Base-by-base conservation (phyloP, 176 grass and related monocot species). In the Olyra latifolia region DNA sequence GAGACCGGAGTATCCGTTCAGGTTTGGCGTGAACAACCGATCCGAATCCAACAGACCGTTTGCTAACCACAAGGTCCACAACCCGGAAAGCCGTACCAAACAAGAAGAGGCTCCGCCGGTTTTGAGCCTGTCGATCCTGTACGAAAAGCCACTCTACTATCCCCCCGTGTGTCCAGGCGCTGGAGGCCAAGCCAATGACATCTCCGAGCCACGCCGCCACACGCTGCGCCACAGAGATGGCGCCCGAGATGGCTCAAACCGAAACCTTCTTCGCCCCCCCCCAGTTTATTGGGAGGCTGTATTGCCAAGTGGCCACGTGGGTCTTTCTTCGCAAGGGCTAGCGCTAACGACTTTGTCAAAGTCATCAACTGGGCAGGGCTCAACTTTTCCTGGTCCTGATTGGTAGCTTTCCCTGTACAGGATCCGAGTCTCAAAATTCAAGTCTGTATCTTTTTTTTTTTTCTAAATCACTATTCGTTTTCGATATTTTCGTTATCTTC, bases 231-330 rank as follows among this genome's bases (percentile, higher is more conserved):
- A 0, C 62, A 75, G 1, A 32, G 50, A 56, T 35, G 8, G 22
- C 0, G n/a, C 16, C 15, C 0, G 43, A 22, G 30, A 38, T 38
- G 24, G 25, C 14, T 42, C 42, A 67, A 17, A 19, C 80, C 67
- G 57, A 38, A 48, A 57, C 74, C 66, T 2, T 30, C 66, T 20
- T 2, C 17, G 72, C 1, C 50, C 22, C 39, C 39, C 50, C 76
- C 58, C 9, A 57, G 76, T 86, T 86, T 80, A 38, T 73, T 23
- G 76, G 68, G 74, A 57, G 76, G 76, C 76, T 80, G 68, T 80
- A 79, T 79, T 46, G 8, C 62, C 76, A 86, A 85, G 55, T 72
- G 44, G 73, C 13, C 62, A 62, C 57, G 40, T 44, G 43, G 15
- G 7, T 20, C n/a, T n/a, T n/a, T n/a, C n/a, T n/a, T n/a, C n/a